Evolutionary conservation across 352 stramenopile species (phyloP).

Genomic region (Globisporangium lucens): DNA sequence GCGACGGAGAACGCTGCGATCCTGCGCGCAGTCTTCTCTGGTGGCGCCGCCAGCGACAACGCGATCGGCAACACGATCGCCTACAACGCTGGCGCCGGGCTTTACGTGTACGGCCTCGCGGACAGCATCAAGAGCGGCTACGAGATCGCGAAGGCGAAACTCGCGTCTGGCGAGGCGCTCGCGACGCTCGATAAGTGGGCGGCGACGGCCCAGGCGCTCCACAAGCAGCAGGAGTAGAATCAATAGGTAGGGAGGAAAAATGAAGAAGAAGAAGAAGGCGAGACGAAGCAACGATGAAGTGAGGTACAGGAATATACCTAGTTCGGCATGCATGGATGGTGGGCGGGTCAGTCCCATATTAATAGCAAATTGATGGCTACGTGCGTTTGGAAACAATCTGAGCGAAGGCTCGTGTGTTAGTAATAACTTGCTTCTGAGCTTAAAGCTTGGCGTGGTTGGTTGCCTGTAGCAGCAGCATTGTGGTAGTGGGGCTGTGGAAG

Average conservation of each 20-base stretch:
- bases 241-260: slow-evolving; percentile 5
- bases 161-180: slow-evolving; percentile 65
- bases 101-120: slow-evolving; percentile 96
- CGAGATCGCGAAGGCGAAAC: slow-evolving; percentile 69
- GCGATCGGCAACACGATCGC: slow-evolving; percentile 97
- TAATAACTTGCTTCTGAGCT: not conserved
- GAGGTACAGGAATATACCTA: slow-evolving; percentile 5
- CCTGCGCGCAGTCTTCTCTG: slow-evolving; percentile 74
- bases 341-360: not conserved
- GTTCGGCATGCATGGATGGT: not conserved
- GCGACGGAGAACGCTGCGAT: slow-evolving; percentile 95
- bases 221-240: slow-evolving; percentile 18
- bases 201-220: slow-evolving; percentile 49
- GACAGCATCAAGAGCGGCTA: slow-evolving; percentile 88
- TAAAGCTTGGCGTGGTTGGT: not conserved
- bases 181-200: slow-evolving; percentile 64
- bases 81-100: slow-evolving; percentile 96
- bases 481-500: not conserved
- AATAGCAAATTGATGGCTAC: slow-evolving; percentile 4
- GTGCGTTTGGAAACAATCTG: not conserved
- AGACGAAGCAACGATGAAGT: not conserved
- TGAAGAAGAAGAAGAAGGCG: not conserved
- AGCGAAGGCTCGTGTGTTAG: not conserved
- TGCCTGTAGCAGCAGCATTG: not conserved
- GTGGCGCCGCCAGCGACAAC: slow-evolving; percentile 88